Evolutionary conservation across 2,329 filamentous ascomycete species (phyloP).

Genomic region (Alternaria sp.): DNA sequence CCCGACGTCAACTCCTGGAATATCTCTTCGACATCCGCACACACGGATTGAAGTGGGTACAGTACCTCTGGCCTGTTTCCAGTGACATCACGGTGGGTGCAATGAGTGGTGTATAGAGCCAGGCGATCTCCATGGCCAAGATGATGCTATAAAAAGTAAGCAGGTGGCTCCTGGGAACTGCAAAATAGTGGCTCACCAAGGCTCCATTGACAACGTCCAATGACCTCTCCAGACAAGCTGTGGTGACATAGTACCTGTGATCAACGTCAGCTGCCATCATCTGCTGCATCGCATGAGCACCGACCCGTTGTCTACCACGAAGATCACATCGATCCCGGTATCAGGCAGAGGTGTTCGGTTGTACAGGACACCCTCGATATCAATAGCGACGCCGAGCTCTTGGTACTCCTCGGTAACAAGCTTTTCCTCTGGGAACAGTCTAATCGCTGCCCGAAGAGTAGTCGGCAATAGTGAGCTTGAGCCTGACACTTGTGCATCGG

Average conservation of each 20-base stretch:
- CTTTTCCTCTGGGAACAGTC: slow-evolving; percentile 31
- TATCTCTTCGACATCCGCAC: slow-evolving; percentile 22
- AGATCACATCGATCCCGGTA: slow-evolving; percentile 41
- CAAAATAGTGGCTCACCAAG: slow-evolving; percentile 9
- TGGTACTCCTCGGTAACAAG: slow-evolving; percentile 29
- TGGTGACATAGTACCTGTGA: slow-evolving; percentile 40
- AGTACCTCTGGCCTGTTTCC: slow-evolving; percentile 38
- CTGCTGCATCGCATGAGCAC: neutral
- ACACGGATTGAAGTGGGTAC: slow-evolving; percentile 28
- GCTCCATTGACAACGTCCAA: slow-evolving; percentile 27
- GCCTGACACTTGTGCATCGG: neutral
- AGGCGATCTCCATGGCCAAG: slow-evolving; percentile 34
- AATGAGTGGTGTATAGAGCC: slow-evolving; percentile 43
- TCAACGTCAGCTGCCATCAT: slow-evolving; percentile 5
- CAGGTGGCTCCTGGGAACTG: neutral
- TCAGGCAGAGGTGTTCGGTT: slow-evolving; percentile 27
- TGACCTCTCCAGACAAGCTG: slow-evolving; percentile 33
- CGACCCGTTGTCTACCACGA: slow-evolving; percentile 52
- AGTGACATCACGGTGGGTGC: slow-evolving; percentile 37
- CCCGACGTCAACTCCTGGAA: slow-evolving; percentile 28
- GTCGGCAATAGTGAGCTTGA: slow-evolving; percentile 17
- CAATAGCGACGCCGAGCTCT: slow-evolving; percentile 43
- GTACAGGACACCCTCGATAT: slow-evolving; percentile 40
- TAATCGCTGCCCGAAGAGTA: slow-evolving; percentile 32
- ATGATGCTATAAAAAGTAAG: slow-evolving; percentile 20